These are phyloP conservation scores for Termitomyces sp. DNA, from an alignment of 768 basidiomycete genomes.

Conservation along the genomic window DNA sequence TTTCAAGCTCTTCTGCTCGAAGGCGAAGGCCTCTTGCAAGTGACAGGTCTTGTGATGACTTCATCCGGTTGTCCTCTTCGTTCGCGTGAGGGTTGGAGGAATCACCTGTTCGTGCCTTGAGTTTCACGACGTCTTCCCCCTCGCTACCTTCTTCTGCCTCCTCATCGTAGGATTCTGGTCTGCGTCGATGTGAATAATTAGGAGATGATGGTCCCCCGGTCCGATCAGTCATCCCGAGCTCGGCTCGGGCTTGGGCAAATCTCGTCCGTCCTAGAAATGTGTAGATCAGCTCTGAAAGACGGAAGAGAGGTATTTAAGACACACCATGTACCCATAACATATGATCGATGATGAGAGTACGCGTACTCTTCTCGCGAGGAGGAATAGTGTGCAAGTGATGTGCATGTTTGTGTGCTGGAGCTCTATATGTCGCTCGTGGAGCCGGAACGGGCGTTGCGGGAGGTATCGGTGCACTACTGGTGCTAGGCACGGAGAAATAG, in stretches of 20 bases:
- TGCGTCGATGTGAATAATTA: slow-evolving; percentile 58
- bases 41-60: slow-evolving; percentile 49
- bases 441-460: slow-evolving; percentile 12
- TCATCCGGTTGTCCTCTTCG: slow-evolving; percentile 56
- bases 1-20: slow-evolving; percentile 79
- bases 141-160: slow-evolving; percentile 66
- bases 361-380: slow-evolving; percentile 83
- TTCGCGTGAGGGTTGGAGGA: slow-evolving; percentile 42
- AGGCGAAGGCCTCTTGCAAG: slow-evolving; percentile 64
- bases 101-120: slow-evolving; percentile 50
- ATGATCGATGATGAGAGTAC: slow-evolving; percentile 85
- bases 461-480: not conserved
- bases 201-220: slow-evolving; percentile 63
- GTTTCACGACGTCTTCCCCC: slow-evolving; percentile 51
- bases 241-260: slow-evolving; percentile 80
- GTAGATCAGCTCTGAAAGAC: not conserved
- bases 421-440: slow-evolving; percentile 44
- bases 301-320: slow-evolving; percentile 3
- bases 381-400: slow-evolving; percentile 87
- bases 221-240: slow-evolving; percentile 82
- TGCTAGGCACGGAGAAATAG: slow-evolving; percentile 4
- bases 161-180: slow-evolving; percentile 76
- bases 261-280: slow-evolving; percentile 58
- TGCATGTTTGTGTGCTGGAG: slow-evolving; percentile 84
- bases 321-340: slow-evolving; percentile 78